Percentiles rank a stretch among this genome's conserved stretches.
These are phyloP conservation scores for Kuraishia hungarica DNA, from an alignment of 805 yeast genomes.

Conservation along the genomic window DNA sequence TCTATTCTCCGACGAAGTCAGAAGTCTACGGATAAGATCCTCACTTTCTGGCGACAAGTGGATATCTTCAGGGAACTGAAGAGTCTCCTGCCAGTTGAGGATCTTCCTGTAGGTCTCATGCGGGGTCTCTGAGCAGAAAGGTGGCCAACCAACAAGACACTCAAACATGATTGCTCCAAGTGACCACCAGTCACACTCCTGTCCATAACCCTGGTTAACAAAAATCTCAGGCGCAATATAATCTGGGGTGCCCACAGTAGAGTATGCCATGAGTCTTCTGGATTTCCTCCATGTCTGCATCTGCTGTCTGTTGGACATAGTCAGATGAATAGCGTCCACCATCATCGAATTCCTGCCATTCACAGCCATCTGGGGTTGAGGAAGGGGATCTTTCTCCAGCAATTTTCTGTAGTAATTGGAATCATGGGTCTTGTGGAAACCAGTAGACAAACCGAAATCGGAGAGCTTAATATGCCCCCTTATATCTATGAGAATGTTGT, in stretches of 20 bases:
- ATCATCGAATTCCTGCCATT: conserved; percentile 66
- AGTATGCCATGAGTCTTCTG: conserved; percentile 87
- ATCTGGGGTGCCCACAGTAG: conserved; percentile 95
- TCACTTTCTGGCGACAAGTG: conserved; percentile 86
- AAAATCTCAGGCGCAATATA: conserved; percentile 95
- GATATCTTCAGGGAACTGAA: conserved; percentile 85
- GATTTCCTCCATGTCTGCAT: conserved; percentile 95
- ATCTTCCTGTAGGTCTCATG: conserved; percentile 91
- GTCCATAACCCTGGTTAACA: conserved; percentile 89
- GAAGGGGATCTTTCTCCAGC: conserved; percentile 51
- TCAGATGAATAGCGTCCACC: conserved; percentile 91
- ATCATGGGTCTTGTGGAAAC: conserved; percentile 91
- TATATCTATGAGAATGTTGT: conserved; percentile 66
- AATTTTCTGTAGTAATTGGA: conserved; percentile 77
- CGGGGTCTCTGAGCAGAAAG: conserved; percentile 91
- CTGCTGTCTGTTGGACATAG: conserved; percentile 91
- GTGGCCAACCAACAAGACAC: conserved; percentile 96
- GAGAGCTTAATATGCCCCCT: conserved; percentile 58
- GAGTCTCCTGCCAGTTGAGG: conserved; percentile 82
- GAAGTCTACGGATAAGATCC: conserved; percentile 68
- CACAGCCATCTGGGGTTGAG: conserved; percentile 11
- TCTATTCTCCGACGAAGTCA: conserved; percentile 73
- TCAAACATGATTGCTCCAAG: conserved; percentile 95
- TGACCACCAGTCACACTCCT: conserved; percentile 98
- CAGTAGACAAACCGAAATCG: conserved; percentile 80